Conservation (phyloP, 2,329 filamentous ascomycete genomes). For the Aspergillus sp. region DNA sequence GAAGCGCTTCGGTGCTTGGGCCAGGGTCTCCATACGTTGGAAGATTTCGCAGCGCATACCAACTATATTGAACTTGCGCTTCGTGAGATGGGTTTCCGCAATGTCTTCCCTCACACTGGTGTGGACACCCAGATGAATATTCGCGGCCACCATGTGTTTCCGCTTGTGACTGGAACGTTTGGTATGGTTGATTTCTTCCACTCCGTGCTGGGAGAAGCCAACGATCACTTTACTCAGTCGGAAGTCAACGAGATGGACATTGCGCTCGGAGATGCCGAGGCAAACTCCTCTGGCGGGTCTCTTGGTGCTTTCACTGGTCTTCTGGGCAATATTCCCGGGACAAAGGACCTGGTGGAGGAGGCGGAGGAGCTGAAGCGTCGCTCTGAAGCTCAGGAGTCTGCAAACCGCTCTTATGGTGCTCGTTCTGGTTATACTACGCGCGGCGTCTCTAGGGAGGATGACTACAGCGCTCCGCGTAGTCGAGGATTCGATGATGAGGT, state of each 20-base stretch:
- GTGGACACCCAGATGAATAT: slow-evolving; percentile 65
- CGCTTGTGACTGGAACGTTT: slow-evolving; percentile 72
- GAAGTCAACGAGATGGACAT: slow-evolving; percentile 80
- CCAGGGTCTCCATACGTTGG: slow-evolving; percentile 74
- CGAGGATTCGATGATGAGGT: slow-evolving; percentile 21
- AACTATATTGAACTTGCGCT: slow-evolving; percentile 81
- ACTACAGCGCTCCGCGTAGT: background rate
- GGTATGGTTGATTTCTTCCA: slow-evolving; percentile 83
- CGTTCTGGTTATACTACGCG: slow-evolving; percentile 31
- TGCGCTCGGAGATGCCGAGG: slow-evolving; percentile 70
- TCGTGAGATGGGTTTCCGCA: slow-evolving; percentile 67
- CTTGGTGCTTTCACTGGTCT: slow-evolving; percentile 69
- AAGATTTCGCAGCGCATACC: slow-evolving; percentile 78
- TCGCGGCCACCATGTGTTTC: slow-evolving; percentile 67
- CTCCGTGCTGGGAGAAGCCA: slow-evolving; percentile 74
- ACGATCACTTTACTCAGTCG: slow-evolving; percentile 81
- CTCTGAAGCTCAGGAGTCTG: slow-evolving; percentile 65
- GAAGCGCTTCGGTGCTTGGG: slow-evolving; percentile 77
- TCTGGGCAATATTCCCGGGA: slow-evolving; percentile 74
- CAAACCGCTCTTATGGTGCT: slow-evolving; percentile 50
- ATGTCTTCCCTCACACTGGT: slow-evolving; percentile 77
- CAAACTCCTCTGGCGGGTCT: slow-evolving; percentile 44
- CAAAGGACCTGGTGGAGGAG: slow-evolving; percentile 66
- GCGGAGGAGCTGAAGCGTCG: slow-evolving; percentile 63
- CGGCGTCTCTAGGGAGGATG: slow-evolving; percentile 18